Conservation (phyloP, 805 yeast genomes). For the Saccharomycopsis fibuligera region DNA sequence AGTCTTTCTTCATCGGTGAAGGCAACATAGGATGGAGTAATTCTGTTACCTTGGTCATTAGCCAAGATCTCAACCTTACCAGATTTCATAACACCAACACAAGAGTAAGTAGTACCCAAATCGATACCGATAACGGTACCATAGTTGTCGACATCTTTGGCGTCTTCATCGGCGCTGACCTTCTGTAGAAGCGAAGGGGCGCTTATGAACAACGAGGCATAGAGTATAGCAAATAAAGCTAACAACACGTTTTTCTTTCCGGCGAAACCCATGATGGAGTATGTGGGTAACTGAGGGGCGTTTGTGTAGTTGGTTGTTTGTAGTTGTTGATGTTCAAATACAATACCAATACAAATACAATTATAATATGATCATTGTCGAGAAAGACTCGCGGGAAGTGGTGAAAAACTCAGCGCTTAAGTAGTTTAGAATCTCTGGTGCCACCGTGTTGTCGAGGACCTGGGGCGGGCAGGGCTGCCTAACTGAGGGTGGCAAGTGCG, state of each 20-base stretch:
- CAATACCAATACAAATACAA: too few species aligned
- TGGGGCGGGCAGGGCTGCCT: not conserved
- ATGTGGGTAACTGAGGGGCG: too few species aligned
- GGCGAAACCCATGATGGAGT: not conserved
- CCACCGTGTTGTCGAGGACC: not conserved
- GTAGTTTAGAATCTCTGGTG: not conserved
- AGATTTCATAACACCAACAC: constrained; percentile 84
- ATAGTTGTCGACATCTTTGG: constrained; percentile 34
- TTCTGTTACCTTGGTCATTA: constrained; percentile 96
- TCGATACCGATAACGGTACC: constrained; percentile 87
- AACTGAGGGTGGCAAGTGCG: not conserved
- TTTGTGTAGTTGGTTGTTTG: not conserved
- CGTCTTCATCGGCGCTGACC: constrained; percentile 21
- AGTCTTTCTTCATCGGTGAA: constrained; percentile 88
- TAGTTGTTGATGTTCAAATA: not conserved
- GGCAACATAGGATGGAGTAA: constrained; percentile 92
- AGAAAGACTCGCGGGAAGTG: not conserved
- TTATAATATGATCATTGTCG: not conserved
- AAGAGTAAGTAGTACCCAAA: constrained; percentile 95
- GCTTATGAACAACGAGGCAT: constrained; percentile 18
- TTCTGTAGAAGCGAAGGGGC: constrained; percentile 8
- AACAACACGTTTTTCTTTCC: constrained; percentile 12
- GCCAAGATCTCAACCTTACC: constrained; percentile 91
- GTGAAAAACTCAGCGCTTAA: not conserved
- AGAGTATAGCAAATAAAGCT: constrained; percentile 19